Evolutionary conservation across 139 green algal species (phyloP), one percentile per base, ranked within the genome.

Genomic region (Ulvella scutata): DNA sequence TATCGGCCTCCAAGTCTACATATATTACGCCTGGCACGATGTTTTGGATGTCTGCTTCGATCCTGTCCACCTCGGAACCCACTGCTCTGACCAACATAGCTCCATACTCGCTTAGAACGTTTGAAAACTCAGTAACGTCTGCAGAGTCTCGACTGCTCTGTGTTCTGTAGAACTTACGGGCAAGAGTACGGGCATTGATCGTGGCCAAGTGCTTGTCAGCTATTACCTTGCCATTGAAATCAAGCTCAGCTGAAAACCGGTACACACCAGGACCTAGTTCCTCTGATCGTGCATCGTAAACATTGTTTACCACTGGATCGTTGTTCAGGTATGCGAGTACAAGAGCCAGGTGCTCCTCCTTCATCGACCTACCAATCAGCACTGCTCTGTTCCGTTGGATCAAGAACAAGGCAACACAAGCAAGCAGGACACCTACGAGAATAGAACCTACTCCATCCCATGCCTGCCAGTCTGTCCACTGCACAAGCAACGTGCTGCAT

Each of bases 371-470:
- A 0, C 92, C 92, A 0, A 96, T 88, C 13, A 97, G 84, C 44
- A 94, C 84, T 80, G 26, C 85, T 33, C 88, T 79, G 85, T 98
- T 97, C 61, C 86, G 87, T 61, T 84, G 78, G n/a, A 97, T 93
- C 36, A 97, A 84, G 75, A 90, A 90, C 37, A 88, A 80, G 31
- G 91, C 92, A 40, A 95, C 90, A 62, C 36, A 76, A 26, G 86
- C 90, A 80, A 98, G 87, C 61, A 98, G 85, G 23, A 81, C 37
- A 2, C 91, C 90, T 2, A 97, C 88, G 3, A 78, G 75, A 29
- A 97, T 92, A 62, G 88, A 94, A 13, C 93, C 93, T 3, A 90
- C 39, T 0, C 89, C 88, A 79, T 98, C 93, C 81, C 85, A 97
- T 36, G 91, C 75, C n/a, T 85, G 36, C 88, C 88, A 23, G 88